These are phyloP conservation scores for Theobroma cacao DNA, from an alignment of 345 rosid species.

Conservation along the genomic window DNA sequence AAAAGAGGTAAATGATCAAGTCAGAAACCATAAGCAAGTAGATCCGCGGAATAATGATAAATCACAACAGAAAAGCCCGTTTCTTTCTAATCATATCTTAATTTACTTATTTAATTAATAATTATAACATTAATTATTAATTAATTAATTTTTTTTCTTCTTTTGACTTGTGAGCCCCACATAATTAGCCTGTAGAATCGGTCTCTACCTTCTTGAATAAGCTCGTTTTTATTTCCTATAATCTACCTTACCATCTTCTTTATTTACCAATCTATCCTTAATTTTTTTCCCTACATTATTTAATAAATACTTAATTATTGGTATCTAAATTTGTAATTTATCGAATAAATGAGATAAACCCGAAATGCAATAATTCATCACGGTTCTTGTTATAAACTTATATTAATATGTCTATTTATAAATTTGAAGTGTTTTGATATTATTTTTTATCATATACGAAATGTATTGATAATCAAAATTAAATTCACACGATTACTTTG, in stretches of 20 bases:
- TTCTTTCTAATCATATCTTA: constrained; percentile 16
- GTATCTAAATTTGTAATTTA: too few species aligned
- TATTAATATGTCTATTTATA: too few species aligned
- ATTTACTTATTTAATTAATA: background rate
- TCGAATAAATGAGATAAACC: background rate
- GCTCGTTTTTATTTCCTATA: background rate
- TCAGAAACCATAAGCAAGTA: background rate
- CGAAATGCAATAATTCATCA: too few species aligned
- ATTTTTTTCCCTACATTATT: too few species aligned
- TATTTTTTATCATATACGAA: too few species aligned
- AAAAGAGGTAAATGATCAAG: background rate
- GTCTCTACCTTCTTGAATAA: background rate
- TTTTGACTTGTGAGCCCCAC: constrained; percentile 3
- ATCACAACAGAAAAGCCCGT: constrained; percentile 19
- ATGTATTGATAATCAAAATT: too few species aligned
- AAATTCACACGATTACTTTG: too few species aligned
- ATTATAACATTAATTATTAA: background rate
- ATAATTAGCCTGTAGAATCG: constrained; percentile 12
- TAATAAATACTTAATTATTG: too few species aligned
- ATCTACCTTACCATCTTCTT: background rate
- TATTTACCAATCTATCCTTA: constrained; percentile 12
- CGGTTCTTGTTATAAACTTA: too few species aligned
- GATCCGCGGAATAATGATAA: constrained; percentile 12
- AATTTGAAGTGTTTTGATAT: too few species aligned
- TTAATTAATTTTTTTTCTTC: background rate